phyloP scores from a whole-genome alignment of 2,329 filamentous ascomycete genomes.

The Epichloe bromicola region DNA sequence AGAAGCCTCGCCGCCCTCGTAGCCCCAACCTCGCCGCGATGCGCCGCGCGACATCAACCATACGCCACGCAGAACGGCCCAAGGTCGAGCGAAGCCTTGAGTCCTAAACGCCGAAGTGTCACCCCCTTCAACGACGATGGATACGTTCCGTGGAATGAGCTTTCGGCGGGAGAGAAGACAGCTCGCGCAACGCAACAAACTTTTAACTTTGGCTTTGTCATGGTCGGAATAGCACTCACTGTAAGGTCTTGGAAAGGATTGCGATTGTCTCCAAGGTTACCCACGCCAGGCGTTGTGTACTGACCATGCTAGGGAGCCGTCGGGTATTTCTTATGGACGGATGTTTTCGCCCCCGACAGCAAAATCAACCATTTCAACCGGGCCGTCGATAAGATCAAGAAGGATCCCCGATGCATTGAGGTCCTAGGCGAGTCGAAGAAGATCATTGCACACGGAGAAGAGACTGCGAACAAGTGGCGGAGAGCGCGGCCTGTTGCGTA shows the following conservation, averaged over 20 bases:
- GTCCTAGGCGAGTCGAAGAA: conserved; percentile 63
- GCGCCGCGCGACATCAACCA: conserved; percentile 17
- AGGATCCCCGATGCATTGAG: conserved; percentile 55
- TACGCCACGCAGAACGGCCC: conserved; percentile 48
- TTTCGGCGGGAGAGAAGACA: conserved; percentile 65
- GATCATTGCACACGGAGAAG: conserved; percentile 71
- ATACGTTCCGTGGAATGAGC: conserved; percentile 63
- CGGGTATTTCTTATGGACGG: conserved; percentile 62
- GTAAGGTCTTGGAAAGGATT: conserved; percentile 29
- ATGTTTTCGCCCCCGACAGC: conserved; percentile 75
- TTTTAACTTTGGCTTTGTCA: conserved; percentile 71
- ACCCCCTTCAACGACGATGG: conserved; percentile 88
- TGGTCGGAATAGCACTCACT: conserved; percentile 63
- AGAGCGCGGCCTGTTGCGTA: conserved; percentile 49
- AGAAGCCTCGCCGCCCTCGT: conserved; percentile 14
- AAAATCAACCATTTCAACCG: conserved; percentile 82
- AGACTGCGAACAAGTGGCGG: conserved; percentile 71
- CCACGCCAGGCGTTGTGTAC: neutral
- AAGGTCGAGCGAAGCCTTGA: conserved; percentile 20
- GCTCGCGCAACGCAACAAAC: conserved; percentile 80
- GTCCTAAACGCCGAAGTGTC: conserved; percentile 51
- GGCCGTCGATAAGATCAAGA: conserved; percentile 65
- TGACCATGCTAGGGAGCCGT: conserved; percentile 50
- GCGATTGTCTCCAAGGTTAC: neutral
- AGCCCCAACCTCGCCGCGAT: neutral